These are phyloP conservation scores for Pichia sp. DNA, from an alignment of 1,139 yeast genomes.

Conservation along the genomic window DNA sequence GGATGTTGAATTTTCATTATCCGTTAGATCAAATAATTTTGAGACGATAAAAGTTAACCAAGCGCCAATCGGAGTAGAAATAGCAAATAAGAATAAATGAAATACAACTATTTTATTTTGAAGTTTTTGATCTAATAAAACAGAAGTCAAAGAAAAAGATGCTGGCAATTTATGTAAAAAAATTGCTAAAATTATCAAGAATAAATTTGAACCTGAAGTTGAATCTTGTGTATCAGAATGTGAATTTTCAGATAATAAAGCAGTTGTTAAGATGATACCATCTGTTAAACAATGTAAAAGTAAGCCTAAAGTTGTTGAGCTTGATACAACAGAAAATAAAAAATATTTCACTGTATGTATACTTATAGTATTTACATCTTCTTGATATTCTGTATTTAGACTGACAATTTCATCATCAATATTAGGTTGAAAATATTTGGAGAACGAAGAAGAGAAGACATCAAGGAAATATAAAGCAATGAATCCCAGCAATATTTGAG, in stretches of 20 bases:
- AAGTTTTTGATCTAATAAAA: conserved; percentile 37
- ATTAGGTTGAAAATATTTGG: background rate
- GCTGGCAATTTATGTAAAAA: conserved; percentile 74
- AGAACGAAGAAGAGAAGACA: conserved; percentile 3
- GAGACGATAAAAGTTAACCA: conserved; percentile 34
- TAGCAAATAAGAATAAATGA: conserved; percentile 39
- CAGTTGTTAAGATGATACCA: conserved; percentile 67
- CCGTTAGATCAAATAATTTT: conserved; percentile 10
- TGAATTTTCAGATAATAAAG: conserved; percentile 17
- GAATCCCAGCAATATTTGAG: conserved; percentile 15
- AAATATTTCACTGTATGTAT: conserved; percentile 2
- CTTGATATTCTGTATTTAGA: background rate
- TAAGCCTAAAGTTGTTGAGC: conserved; percentile 53
- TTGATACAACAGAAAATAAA: conserved; percentile 20
- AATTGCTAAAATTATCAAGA: conserved; percentile 52
- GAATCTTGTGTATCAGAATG: no score
- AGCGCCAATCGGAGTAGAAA: conserved; percentile 42
- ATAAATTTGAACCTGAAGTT: conserved; percentile 30
- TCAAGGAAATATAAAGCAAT: conserved; percentile 10
- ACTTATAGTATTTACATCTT: background rate
- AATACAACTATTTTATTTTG: conserved; percentile 29
- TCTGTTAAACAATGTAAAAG: conserved; percentile 65
- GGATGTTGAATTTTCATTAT: conserved; percentile 19
- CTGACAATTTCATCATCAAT: background rate
- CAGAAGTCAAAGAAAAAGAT: conserved; percentile 59